A percentile compares a stretch with the other conserved stretches of the same genome.
phyloP scores from a whole-genome alignment of 2,329 filamentous ascomycete species.

The Aspergillus pseudonomiae region DNA sequence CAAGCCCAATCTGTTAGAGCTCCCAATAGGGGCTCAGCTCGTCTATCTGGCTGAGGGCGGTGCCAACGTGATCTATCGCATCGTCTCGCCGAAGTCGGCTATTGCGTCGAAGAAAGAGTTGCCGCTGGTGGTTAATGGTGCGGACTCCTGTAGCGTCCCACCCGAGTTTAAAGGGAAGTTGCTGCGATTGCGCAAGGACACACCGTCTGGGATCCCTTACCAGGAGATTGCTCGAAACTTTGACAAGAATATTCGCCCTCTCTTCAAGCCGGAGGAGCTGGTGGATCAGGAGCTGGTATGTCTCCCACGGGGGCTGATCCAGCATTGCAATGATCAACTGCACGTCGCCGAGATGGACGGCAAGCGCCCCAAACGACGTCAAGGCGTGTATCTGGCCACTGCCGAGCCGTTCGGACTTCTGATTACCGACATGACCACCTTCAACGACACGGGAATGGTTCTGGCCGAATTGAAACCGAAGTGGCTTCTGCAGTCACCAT shows the following conservation, averaged over 20 bases:
- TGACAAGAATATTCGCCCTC: slow-evolving; percentile 50
- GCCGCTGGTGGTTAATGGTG: slow-evolving; percentile 15
- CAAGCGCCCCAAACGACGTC: slow-evolving; percentile 52
- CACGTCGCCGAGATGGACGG: slow-evolving; percentile 49
- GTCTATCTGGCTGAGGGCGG: slow-evolving; percentile 68
- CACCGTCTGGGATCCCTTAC: slow-evolving; percentile 56
- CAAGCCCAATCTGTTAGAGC: slow-evolving; percentile 35
- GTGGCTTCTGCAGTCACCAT: slow-evolving; percentile 77
- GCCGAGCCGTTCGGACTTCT: slow-evolving; percentile 67
- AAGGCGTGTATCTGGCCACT: slow-evolving; percentile 55
- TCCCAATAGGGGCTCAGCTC: slow-evolving; percentile 39
- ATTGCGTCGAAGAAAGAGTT: slow-evolving; percentile 31
- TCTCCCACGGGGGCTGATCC: slow-evolving; percentile 49
- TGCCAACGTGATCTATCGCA: slow-evolving; percentile 74
- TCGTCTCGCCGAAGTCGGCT: slow-evolving; percentile 44
- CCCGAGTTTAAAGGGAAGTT: slow-evolving; percentile 49
- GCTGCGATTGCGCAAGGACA: slow-evolving; percentile 64
- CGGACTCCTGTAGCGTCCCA: slow-evolving; percentile 24
- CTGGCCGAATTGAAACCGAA: slow-evolving; percentile 81
- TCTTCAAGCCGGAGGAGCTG: slow-evolving; percentile 59
- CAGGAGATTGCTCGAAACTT: slow-evolving; percentile 47
- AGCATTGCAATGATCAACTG: slow-evolving; percentile 58
- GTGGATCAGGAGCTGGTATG: slow-evolving; percentile 59
- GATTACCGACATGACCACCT: slow-evolving; percentile 71
- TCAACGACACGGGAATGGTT: slow-evolving; percentile 33